Evolutionary conservation across 805 yeast species (phyloP).

Genomic region (Ogataea chonburiensis): DNA sequence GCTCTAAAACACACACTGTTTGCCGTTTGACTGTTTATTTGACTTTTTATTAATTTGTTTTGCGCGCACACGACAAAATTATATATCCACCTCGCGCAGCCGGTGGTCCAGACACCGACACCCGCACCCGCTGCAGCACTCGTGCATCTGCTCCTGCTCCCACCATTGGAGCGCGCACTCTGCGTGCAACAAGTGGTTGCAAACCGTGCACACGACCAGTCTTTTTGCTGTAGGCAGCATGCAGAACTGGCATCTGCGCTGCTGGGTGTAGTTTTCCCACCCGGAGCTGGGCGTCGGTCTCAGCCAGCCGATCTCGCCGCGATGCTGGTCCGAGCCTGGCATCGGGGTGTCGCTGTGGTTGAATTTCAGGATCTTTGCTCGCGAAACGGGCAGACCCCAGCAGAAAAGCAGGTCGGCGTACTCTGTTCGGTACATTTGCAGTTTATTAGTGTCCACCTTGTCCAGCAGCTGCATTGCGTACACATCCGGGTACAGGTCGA

Average conservation of each 20-base stretch:
- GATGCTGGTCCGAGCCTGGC: conserved; percentile 23
- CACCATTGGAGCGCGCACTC: conserved; percentile 84
- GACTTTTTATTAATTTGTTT: neutral
- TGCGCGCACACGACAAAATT: conserved; percentile 7
- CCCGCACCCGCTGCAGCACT: conserved; percentile 87
- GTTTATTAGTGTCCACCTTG: conserved; percentile 36
- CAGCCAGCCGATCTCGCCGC: conserved; percentile 32
- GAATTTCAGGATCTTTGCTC: conserved; percentile 76
- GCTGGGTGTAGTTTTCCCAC: conserved; percentile 20
- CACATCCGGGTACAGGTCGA: conserved; percentile 46
- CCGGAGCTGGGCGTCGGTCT: conserved; percentile 15
- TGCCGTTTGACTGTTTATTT: neutral
- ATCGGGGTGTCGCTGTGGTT: conserved; percentile 38
- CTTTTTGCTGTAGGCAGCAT: conserved; percentile 56
- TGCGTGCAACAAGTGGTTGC: conserved; percentile 79
- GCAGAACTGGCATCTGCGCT: conserved; percentile 64
- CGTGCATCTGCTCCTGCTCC: conserved; percentile 42
- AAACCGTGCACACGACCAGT: conserved; percentile 64
- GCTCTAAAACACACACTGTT: neutral
- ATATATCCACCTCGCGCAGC: conserved; percentile 13
- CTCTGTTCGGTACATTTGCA: conserved; percentile 52
- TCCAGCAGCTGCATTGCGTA: conserved; percentile 42
- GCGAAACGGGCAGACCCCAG: conserved; percentile 83
- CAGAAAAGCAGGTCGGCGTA: conserved; percentile 74
- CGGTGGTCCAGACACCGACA: conserved; percentile 54